Evolutionary conservation across 2,329 filamentous ascomycete genomes (phyloP), one percentile per base, ranked within the genome.

Genomic region (Colletotrichum aenigma): DNA sequence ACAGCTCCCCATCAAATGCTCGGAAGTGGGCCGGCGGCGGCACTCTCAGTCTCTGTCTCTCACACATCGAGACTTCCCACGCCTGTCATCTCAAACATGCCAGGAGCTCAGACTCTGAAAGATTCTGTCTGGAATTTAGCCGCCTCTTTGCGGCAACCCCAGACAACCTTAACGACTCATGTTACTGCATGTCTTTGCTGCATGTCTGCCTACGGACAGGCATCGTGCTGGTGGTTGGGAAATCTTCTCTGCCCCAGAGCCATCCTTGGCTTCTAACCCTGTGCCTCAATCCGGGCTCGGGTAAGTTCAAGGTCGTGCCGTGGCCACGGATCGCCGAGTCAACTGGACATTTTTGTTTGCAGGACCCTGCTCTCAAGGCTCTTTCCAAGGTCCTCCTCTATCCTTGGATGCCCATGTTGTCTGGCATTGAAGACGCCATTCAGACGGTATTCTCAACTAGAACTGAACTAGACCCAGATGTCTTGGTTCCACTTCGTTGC

Each of bases 131-230:
- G 16, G 24, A 52, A 67, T 52, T 64, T 68, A 34, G 32, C 26
- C 38, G 68, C 26, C 55, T 67, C 43, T 28, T 58, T 72, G 69
- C 62, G 32, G 62, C 69, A 75, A 56, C 65, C 56, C 64, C 32
- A 74, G 74, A 65, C 74, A 76, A 69, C 56, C 70, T 69, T 76
- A 38, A 69, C 70, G 74, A 76, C 58, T 74, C 65, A 74, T 68
- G 70, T 43, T 34, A 60, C 43, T 58, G 64, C 70, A 60, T 76
- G 13, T 76, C 70, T 62, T 24, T 24, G 24, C 43, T 58, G 64
- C 70, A 60, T 76, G 13, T 76, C 70, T 62, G 55, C 65, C 16
- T 65, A 7, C 58, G 38, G 60, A 62, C 62, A 67, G 62, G 38
- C 62, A 62, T 52, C 55, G 38, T 67, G 62, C 56, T 30, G 38